Evolutionary conservation across 345 rosid genomes (phyloP), one percentile per base, ranked within the genome.

Genomic region (Chamaenerion angustifolium): DNA sequence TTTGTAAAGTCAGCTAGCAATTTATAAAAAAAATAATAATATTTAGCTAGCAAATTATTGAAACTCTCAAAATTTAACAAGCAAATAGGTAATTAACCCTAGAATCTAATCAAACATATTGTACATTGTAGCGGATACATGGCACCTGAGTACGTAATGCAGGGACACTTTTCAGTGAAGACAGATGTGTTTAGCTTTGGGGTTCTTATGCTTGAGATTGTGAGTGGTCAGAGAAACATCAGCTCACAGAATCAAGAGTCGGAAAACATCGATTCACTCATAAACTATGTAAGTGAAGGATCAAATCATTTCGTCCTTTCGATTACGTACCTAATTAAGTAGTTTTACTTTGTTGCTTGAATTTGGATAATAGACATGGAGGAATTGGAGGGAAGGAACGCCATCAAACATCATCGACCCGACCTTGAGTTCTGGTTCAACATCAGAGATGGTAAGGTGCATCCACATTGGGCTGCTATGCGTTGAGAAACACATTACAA

Each of bases 101-200:
- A 31, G 6, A 31, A 31, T 31, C 7, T 31, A 31, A 31, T 31
- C n/a, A n/a, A 4, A 31, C 1, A 5, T 31, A 3, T 31, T 31
- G 37, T 31, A 31, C 10, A 31, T 6, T 67, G 37, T 64, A 63
- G 64, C 11, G 76, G 69, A 66, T 71, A 67, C 17, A 71, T 67
- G 71, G 71, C 71, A n/a, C 66, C 71, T 1, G 71, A 67, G 54
- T 71, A 71, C 25, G 68, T 66, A 25, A 56, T 63, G 60, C 51
- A 57, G 11, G 71, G 71, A 16, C 27, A 71, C 54, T 51, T 71
- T 49, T 56, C 66, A 4, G 56, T 52, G 1, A 71, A 71, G 51
- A 61, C 69, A 4, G 66, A 70, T 52, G 65, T 66, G 12, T 66
- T 65, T 49, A 70, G 71, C 56, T 70, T 70, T 48, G 75, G 71